A percentile compares a stretch with the other conserved stretches of the same genome.
phyloP scores from a whole-genome alignment of 805 yeast genomes.

The Myxozyma sirexii region DNA sequence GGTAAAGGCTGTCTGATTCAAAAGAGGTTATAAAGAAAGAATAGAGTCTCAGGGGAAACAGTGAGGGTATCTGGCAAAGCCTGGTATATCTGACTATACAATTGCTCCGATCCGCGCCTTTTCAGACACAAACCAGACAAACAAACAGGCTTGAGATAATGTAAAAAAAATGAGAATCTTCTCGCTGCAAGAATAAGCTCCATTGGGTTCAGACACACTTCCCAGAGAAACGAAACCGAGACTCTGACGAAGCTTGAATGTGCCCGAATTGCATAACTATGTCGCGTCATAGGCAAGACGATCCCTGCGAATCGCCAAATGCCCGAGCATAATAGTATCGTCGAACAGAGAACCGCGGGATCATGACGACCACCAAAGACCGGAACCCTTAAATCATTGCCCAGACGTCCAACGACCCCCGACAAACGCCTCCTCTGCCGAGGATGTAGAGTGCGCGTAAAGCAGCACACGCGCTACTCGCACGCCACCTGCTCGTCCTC shows the following conservation, averaged over 20 bases:
- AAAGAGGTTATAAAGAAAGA: background rate
- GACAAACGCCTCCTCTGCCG: background rate
- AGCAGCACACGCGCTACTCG: conserved; percentile 8
- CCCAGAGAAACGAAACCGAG: background rate
- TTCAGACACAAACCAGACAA: conserved; percentile 23
- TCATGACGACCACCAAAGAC: conserved; percentile 2
- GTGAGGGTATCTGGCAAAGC: conserved; percentile 3
- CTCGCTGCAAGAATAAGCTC: conserved; percentile 42
- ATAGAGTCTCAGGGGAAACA: background rate
- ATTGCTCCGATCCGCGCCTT: background rate
- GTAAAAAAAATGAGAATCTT: conserved; percentile 24
- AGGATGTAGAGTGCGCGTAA: background rate
- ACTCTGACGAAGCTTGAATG: background rate
- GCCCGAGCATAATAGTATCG: conserved; percentile 11
- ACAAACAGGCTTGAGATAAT: conserved; percentile 25
- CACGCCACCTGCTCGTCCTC: conserved; percentile 11
- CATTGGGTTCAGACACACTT: conserved; percentile 40
- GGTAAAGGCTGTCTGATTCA: background rate
- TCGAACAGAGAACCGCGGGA: conserved; percentile 17
- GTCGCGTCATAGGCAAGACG: conserved; percentile 13
- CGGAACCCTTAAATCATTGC: background rate
- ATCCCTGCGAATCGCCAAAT: background rate
- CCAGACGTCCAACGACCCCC: conserved; percentile 17
- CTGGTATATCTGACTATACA: conserved; percentile 39
- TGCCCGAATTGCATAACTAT: conserved; percentile 43